Conservation (phyloP, 331 rosid genomes). For the Pyracantha coccinea region DNA sequence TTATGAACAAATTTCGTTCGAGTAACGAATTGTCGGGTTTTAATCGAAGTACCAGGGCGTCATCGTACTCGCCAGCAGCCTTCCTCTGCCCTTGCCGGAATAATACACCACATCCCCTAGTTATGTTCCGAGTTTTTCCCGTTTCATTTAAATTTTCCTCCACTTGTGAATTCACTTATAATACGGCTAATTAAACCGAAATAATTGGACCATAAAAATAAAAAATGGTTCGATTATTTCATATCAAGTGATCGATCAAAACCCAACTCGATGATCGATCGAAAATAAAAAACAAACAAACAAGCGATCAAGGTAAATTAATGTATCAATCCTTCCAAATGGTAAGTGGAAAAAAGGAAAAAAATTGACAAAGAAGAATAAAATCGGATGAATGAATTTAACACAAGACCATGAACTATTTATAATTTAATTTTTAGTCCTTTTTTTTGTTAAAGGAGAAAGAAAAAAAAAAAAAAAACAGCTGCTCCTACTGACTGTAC, state of each 20-base stretch:
- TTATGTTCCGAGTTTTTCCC: too few relatives aligned
- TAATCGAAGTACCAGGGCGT: too few relatives aligned
- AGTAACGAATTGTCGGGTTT: neutral
- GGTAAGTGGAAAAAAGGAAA: neutral
- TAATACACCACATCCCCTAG: too few relatives aligned
- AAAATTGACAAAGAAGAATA: neutral
- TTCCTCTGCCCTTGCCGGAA: too few relatives aligned
- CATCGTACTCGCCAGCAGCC: too few relatives aligned
- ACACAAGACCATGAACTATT: slow-evolving; percentile 25
- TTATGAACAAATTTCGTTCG: neutral
- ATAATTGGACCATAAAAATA: too few relatives aligned
- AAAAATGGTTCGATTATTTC: too few relatives aligned
- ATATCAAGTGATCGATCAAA: too few relatives aligned
- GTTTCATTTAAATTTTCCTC: too few relatives aligned
- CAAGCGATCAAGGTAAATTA: too few relatives aligned
- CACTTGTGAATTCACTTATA: too few relatives aligned
- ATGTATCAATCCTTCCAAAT: slow-evolving; percentile 11
- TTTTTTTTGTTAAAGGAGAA: slow-evolving; percentile 9
- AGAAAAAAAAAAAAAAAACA: neutral
- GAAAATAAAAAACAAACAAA: slow-evolving; percentile 8
- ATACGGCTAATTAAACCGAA: too few relatives aligned
- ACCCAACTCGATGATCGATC: neutral
- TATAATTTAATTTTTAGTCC: slow-evolving; percentile 18
- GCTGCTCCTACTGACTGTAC: slow-evolving; percentile 39
- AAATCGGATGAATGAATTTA: slow-evolving; percentile 18